These are phyloP conservation scores for Kalanchoe fedtschenkoi DNA, from an alignment of 164 flowering plant species.

Conservation along the genomic window DNA sequence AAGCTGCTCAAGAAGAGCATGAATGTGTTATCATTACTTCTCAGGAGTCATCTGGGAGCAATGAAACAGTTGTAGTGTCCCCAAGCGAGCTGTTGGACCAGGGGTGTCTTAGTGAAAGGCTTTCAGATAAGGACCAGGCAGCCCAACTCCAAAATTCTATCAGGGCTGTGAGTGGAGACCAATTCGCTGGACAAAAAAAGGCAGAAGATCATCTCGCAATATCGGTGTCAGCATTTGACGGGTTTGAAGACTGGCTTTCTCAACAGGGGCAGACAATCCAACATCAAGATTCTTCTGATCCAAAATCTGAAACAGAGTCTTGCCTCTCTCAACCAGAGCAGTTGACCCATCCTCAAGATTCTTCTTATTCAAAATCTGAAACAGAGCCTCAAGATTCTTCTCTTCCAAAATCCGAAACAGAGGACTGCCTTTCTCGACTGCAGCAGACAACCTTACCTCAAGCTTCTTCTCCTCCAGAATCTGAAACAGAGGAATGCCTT, in stretches of 20 bases:
- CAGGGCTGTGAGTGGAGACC: background rate
- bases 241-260: constrained; percentile 1
- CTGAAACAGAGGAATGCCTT: background rate
- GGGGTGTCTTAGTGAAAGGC: background rate
- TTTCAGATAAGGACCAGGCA: background rate
- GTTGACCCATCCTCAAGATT: too few relatives aligned
- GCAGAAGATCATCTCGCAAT: background rate
- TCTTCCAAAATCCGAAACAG: too few relatives aligned
- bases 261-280: background rate
- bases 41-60: background rate
- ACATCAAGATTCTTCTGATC: too few relatives aligned
- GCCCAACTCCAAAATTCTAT: background rate
- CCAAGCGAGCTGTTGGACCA: background rate
- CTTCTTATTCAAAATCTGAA: too few relatives aligned
- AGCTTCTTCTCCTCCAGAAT: background rate
- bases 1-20: too few relatives aligned
- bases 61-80: background rate
- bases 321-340: too few relatives aligned
- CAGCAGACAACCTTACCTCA: background rate
- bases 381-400: too few relatives aligned
- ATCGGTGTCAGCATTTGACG: background rate
- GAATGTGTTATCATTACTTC: background rate
- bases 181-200: background rate
- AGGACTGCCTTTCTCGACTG: background rate
- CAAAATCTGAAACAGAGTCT: too few relatives aligned